Base-by-base conservation (phyloP, 148 eudicot species). In the Dianthus caryophyllus region DNA sequence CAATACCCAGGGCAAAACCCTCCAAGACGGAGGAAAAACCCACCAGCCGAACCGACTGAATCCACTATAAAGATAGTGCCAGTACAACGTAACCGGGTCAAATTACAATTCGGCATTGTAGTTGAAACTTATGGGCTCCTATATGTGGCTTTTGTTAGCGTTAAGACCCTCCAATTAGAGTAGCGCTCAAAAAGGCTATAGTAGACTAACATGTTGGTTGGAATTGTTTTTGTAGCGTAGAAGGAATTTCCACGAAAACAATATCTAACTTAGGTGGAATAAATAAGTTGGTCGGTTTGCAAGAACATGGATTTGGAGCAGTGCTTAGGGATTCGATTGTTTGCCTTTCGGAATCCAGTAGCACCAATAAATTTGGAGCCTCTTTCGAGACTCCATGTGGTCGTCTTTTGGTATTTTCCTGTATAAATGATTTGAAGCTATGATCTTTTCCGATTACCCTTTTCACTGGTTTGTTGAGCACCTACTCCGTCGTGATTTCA, bases 341-440 rank as follows among this genome's bases (percentile, higher is more conserved):
- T 20, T 85, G 87, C 61, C 68, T 90, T 63, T 94, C 97, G 7
- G 90, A 85, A 51, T 68, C 75, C 52, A 64, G 61, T 49, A 71
- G 83, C 58, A 73, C 79, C 57, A 90, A 87, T 68, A 90, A 79
- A 77, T 65, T 30, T 18, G 97, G 94, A 57, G 88, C 97, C 18
- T 85, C 94, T 69, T 90, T 90, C 55, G 88, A 85, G 71, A 90
- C 97, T 68, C 91, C 94, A 30, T 82, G 72, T 36, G 97, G 97
- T 33, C 97, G 97, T 58, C 65, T 66, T 71, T 75, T 76, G 88
- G 97, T 90, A 83, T 36, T 48, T 15, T 22, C 17, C 6, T 33
- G 38, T 33, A 60, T n/a, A 18, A 29, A 2, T 54, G 24, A 14
- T 51, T 20, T 61, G 26, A 15, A 16, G 22, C 12, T 52, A 27